phyloP scores from a whole-genome alignment of 177 flowering plant genomes.

The Tripterygium wilfordii region DNA sequence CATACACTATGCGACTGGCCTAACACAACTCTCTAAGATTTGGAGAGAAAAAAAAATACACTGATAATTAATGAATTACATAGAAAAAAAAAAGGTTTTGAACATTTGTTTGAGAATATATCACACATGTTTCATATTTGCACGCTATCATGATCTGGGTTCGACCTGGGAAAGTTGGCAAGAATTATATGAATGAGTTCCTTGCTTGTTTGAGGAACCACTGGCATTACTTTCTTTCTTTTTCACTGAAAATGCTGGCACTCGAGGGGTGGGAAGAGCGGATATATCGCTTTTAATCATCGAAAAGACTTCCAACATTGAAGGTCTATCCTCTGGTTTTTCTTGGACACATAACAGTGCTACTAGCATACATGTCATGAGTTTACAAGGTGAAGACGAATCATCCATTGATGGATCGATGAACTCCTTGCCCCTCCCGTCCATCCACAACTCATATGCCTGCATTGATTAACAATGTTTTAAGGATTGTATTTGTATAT shows the following conservation, averaged over 20 bases:
- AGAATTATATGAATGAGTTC: slow-evolving; percentile 5
- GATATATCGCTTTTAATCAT: slow-evolving; percentile 18
- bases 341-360: slow-evolving; percentile 31
- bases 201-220: background rate
- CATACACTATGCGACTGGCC: too few species aligned
- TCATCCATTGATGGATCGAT: slow-evolving; percentile 21
- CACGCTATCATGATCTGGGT: too few species aligned
- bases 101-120: too few species aligned
- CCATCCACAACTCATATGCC: slow-evolving; percentile 24
- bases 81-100: too few species aligned
- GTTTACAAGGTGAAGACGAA: slow-evolving; percentile 16
- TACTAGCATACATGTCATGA: slow-evolving; percentile 21
- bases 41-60: too few species aligned
- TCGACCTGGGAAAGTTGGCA: slow-evolving; percentile 1
- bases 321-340: slow-evolving; percentile 17
- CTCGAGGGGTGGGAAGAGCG: slow-evolving; percentile 5
- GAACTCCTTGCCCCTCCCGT: slow-evolving; percentile 13
- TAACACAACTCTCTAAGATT: too few species aligned
- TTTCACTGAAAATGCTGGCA: slow-evolving; percentile 18
- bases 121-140: too few species aligned
- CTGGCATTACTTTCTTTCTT: background rate
- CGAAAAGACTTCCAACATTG: slow-evolving; percentile 17
- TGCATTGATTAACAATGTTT: background rate
- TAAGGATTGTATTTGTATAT: too few species aligned
- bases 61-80: too few species aligned